Conservation (phyloP, 2,329 filamentous ascomycete genomes). For the Pseudogymnoascus sp. region DNA sequence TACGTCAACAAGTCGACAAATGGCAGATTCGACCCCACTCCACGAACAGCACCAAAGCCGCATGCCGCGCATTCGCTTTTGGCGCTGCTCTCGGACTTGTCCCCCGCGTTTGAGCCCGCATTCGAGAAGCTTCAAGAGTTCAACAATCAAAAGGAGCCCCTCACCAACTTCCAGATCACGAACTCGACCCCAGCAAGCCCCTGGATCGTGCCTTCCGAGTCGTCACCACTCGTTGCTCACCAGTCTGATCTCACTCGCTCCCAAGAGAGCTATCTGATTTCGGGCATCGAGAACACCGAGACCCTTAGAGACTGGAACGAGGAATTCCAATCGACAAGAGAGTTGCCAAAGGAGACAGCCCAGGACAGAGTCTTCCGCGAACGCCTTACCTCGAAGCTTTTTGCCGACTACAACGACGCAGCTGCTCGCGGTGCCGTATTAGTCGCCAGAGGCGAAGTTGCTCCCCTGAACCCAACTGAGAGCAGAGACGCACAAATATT, state of each 20-base stretch:
- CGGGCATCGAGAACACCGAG: slow-evolving; percentile 88
- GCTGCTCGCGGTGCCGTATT: slow-evolving; percentile 86
- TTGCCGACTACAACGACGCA: slow-evolving; percentile 95
- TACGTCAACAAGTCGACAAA: slow-evolving; percentile 96
- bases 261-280: slow-evolving; percentile 85
- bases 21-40: slow-evolving; percentile 87
- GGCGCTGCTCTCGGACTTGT: slow-evolving; percentile 68
- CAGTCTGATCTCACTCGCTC: slow-evolving; percentile 78
- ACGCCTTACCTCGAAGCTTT: slow-evolving; percentile 87
- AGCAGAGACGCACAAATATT: slow-evolving; percentile 91
- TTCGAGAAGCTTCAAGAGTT: slow-evolving; percentile 76
- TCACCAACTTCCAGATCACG: slow-evolving; percentile 91
- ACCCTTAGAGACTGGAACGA: slow-evolving; percentile 98
- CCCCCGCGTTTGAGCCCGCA: slow-evolving; percentile 69
- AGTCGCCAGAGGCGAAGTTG: slow-evolving; percentile 86
- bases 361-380: slow-evolving; percentile 96
- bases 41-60: slow-evolving; percentile 70
- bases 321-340: slow-evolving; percentile 93
- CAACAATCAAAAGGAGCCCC: slow-evolving; percentile 77
- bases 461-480: slow-evolving; percentile 91
- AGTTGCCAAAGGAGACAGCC: slow-evolving; percentile 86
- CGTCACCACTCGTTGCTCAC: slow-evolving; percentile 60
- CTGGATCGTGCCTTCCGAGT: slow-evolving; percentile 73
- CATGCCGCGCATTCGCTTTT: slow-evolving; percentile 79
- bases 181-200: slow-evolving; percentile 89